A percentile compares a stretch with the other conserved stretches of the same genome.
Conservation (phyloP, 2,329 filamentous ascomycete species). For the Truncatella angustata region DNA sequence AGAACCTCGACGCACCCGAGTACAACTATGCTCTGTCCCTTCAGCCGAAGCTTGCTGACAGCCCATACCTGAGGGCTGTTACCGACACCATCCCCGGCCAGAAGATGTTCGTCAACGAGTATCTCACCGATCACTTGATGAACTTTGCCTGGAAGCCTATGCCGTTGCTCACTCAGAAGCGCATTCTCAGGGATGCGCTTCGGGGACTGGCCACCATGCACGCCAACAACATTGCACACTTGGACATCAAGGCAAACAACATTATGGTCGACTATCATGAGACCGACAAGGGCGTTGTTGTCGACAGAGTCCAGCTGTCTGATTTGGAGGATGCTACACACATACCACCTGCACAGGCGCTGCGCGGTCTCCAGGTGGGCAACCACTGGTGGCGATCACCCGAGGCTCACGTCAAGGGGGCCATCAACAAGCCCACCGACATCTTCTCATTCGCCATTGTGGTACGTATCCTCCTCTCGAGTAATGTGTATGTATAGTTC, state of each 20-base stretch:
- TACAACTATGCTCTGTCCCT: conserved; percentile 32
- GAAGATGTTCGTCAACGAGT: conserved; percentile 33
- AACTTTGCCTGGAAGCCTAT: conserved; percentile 38
- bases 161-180: conserved; percentile 34
- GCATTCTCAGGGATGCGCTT: conserved; percentile 40
- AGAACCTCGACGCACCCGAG: conserved; percentile 31
- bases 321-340: conserved; percentile 40
- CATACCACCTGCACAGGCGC: conserved; percentile 33
- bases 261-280: conserved; percentile 39
- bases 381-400: conserved; percentile 46
- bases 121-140: not conserved
- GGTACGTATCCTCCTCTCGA: conserved; percentile 26
- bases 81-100: conserved; percentile 41
- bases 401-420: conserved; percentile 39
- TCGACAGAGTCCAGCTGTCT: conserved; percentile 36
- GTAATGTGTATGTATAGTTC: not conserved
- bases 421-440: conserved; percentile 36
- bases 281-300: conserved; percentile 24
- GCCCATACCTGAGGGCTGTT: conserved; percentile 35
- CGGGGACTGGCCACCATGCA: conserved; percentile 35
- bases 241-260: conserved; percentile 44
- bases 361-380: conserved; percentile 35
- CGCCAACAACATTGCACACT: conserved; percentile 35
- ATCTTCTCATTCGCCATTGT: conserved; percentile 44
- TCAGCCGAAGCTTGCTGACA: conserved; percentile 28